phyloP scores from a whole-genome alignment of 805 yeast species.

The Teunomyces atbi region DNA sequence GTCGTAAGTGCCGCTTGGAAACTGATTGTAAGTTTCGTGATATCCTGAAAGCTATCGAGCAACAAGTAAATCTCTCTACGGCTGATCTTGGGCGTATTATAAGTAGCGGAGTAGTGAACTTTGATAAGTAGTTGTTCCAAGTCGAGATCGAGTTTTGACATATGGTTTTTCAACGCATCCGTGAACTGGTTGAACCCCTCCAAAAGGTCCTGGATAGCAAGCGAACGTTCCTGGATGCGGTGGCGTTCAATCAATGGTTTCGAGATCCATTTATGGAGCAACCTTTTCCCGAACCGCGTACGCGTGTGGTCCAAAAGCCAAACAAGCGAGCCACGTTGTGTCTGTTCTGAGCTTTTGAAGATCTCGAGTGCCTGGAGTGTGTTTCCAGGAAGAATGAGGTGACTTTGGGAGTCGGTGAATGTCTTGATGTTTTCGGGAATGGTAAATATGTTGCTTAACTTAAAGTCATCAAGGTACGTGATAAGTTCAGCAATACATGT shows the following conservation, averaged over 20 bases:
- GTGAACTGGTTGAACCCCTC: conserved; percentile 30
- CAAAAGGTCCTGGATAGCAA: conserved; percentile 46
- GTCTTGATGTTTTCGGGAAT: conserved; percentile 49
- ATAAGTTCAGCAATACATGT: conserved; percentile 47
- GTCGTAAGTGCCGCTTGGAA: conserved; percentile 39
- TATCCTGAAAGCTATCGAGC: conserved; percentile 28
- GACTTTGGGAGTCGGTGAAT: conserved; percentile 48
- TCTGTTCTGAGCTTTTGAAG: conserved; percentile 51
- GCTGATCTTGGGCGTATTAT: conserved; percentile 24
- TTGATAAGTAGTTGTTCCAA: conserved; percentile 37
- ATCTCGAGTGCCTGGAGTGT: conserved; percentile 75
- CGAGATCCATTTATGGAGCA: conserved; percentile 69
- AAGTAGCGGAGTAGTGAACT: conserved; percentile 36
- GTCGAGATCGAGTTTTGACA: conserved; percentile 30
- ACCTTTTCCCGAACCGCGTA: conserved; percentile 72
- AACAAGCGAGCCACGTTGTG: conserved; percentile 64
- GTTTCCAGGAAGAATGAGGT: conserved; percentile 60
- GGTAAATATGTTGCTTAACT: conserved; percentile 54
- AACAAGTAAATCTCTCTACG: conserved; percentile 32
- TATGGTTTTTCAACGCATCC: conserved; percentile 27
- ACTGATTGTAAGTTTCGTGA: conserved; percentile 22
- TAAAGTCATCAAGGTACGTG: conserved; percentile 60
- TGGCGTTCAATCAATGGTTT: conserved; percentile 61
- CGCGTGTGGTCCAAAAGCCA: conserved; percentile 82
- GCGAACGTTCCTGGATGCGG: conserved; percentile 57